These are phyloP conservation scores for Aspergillus fischeri DNA, from an alignment of 2,329 filamentous ascomycete genomes.

Conservation along the genomic window DNA sequence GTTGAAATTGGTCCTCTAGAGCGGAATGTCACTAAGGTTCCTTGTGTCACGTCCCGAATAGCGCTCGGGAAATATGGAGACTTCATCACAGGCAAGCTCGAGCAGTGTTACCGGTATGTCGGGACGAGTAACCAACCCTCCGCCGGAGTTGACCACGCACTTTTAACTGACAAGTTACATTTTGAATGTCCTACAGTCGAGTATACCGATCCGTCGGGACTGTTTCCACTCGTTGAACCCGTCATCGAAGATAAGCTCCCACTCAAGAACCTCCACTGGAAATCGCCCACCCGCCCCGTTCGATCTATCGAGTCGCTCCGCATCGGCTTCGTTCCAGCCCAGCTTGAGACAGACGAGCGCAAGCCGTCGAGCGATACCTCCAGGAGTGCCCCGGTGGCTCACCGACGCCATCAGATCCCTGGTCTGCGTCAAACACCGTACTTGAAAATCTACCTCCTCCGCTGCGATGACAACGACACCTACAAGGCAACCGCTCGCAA, in stretches of 20 bases:
- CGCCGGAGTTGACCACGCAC: background rate
- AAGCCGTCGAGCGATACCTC: slow-evolving; percentile 36
- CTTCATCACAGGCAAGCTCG: slow-evolving; percentile 53
- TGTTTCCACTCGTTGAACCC: slow-evolving; percentile 77
- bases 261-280: slow-evolving; percentile 91
- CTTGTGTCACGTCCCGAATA: slow-evolving; percentile 18
- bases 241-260: slow-evolving; percentile 76
- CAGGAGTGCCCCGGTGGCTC: slow-evolving; percentile 29
- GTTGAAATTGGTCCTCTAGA: slow-evolving; percentile 1
- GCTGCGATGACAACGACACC: slow-evolving; percentile 91
- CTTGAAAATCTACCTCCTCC: slow-evolving; percentile 80
- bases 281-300: slow-evolving; percentile 84
- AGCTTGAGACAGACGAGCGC: slow-evolving; percentile 34
- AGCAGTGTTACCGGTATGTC: slow-evolving; percentile 67
- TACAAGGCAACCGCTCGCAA: slow-evolving; percentile 80
- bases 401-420: slow-evolving; percentile 86
- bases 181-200: slow-evolving; percentile 60
- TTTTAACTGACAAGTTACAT: slow-evolving; percentile 1
- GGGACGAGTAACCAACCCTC: slow-evolving; percentile 1
- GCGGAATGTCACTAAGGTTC: slow-evolving; percentile 26
- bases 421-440: slow-evolving; percentile 91
- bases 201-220: slow-evolving; percentile 87
- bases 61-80: slow-evolving; percentile 38
- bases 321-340: slow-evolving; percentile 74
- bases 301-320: slow-evolving; percentile 92